phyloP scores from a whole-genome alignment of 2,329 filamentous ascomycete genomes.

The Penicillium sp. region DNA sequence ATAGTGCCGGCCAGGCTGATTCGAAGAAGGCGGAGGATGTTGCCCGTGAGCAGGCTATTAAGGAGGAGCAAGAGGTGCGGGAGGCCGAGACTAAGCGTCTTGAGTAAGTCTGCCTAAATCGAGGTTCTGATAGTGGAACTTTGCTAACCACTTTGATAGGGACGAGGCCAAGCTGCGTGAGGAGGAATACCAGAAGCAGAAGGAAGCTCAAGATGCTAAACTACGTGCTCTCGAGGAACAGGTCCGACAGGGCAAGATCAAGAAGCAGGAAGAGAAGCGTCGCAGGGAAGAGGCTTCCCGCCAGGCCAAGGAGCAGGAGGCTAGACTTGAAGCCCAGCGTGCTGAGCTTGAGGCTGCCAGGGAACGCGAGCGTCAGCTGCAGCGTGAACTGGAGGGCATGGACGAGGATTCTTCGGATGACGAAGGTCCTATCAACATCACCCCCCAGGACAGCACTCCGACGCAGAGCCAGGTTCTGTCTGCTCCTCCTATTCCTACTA shows the following conservation, averaged over 20 bases:
- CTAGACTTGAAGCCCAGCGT: conserved; percentile 79
- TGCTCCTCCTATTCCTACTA: conserved; percentile 40
- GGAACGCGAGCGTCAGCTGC: conserved; percentile 87
- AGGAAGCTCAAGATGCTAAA: conserved; percentile 79
- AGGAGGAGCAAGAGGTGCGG: conserved; percentile 75
- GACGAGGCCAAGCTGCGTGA: conserved; percentile 76
- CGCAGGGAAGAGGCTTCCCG: conserved; percentile 86
- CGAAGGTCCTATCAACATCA: conserved; percentile 74
- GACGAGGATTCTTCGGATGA: conserved; percentile 81
- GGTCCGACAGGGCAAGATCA: conserved; percentile 88
- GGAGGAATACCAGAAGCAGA: conserved; percentile 78
- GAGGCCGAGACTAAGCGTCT: conserved; percentile 74
- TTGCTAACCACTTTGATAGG: conserved; percentile 56
- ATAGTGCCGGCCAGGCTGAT: conserved; percentile 63
- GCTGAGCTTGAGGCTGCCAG: conserved; percentile 91
- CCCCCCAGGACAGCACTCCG: conserved; percentile 65
- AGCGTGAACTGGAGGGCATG: conserved; percentile 81
- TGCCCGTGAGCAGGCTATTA: conserved; percentile 56
- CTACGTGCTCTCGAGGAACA: conserved; percentile 91
- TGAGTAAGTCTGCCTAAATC: conserved; percentile 70
- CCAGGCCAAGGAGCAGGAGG: conserved; percentile 87
- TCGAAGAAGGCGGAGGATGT: conserved; percentile 60
- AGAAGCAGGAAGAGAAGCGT: conserved; percentile 95
- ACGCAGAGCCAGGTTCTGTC: conserved; percentile 63
- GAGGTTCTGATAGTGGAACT: conserved; percentile 1